Conservation (phyloP, 2,329 filamentous ascomycete genomes). For the Phoma sp. region DNA sequence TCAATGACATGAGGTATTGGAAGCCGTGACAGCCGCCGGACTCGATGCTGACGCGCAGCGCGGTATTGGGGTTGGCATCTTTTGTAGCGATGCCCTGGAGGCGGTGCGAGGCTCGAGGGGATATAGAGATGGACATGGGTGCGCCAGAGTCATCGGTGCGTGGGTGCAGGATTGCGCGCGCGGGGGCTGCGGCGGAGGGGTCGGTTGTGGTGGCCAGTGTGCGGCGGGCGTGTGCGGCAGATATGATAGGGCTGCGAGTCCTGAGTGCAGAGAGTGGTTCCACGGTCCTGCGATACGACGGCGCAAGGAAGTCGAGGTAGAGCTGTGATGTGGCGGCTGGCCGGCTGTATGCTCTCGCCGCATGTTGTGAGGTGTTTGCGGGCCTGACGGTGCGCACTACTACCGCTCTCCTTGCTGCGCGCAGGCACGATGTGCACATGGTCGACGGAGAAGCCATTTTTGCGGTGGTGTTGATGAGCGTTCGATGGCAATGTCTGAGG, state of each 20-base stretch:
- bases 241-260: neutral
- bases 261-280: neutral
- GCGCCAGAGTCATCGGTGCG: constrained; percentile 82
- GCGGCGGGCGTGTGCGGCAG: constrained; percentile 32
- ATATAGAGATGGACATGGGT: constrained; percentile 84
- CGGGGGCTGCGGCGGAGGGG: constrained; percentile 33
- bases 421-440: constrained; percentile 44
- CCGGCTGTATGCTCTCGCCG: constrained; percentile 31
- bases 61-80: constrained; percentile 74
- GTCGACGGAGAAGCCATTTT: constrained; percentile 37
- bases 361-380: constrained; percentile 6
- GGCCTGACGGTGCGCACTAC: neutral
- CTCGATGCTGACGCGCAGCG: constrained; percentile 90
- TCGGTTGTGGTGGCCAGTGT: constrained; percentile 40
- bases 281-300: constrained; percentile 16
- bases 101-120: constrained; percentile 73
- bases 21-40: constrained; percentile 97
- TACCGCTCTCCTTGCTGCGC: constrained; percentile 23
- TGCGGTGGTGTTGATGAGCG: constrained; percentile 6
- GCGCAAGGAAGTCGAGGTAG: constrained; percentile 45
- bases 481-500: constrained; percentile 16
- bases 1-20: constrained; percentile 92
- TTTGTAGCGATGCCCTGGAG: constrained; percentile 69
- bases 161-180: constrained; percentile 67
- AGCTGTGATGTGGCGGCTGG: constrained; percentile 32